phyloP scores from a whole-genome alignment of 108 stramenopile genomes.

The Cyclostephanos tholiformis region DNA sequence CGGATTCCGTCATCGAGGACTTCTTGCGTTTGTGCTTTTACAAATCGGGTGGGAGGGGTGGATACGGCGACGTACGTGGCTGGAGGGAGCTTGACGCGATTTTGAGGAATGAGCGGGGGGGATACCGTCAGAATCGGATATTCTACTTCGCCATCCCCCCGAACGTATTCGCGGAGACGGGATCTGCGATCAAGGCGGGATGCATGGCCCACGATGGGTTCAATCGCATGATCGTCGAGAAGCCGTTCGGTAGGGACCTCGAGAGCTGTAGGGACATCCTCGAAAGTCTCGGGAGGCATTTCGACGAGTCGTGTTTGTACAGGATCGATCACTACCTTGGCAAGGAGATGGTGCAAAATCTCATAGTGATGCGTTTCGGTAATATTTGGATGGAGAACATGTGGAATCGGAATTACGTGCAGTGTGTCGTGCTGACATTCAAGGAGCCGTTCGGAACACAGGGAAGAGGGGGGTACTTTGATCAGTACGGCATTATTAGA shows the following conservation, averaged over 20 bases:
- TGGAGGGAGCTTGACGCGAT: constrained; percentile 61
- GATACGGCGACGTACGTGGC: constrained; percentile 85
- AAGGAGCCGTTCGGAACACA: constrained; percentile 89
- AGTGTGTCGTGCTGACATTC: constrained; percentile 82
- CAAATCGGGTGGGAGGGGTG: constrained; percentile 46
- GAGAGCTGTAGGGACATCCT: constrained; percentile 72
- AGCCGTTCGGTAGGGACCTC: constrained; percentile 96
- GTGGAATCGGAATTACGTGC: constrained; percentile 76
- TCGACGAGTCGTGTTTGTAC: constrained; percentile 89
- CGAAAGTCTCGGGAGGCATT: constrained; percentile 53
- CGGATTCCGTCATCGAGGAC: constrained; percentile 54
- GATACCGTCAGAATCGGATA: constrained; percentile 60
- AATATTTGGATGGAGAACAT: constrained; percentile 93
- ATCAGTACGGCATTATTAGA: constrained; percentile 93
- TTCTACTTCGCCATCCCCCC: constrained; percentile 99
- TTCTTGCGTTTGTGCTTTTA: constrained; percentile 85
- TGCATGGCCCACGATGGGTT: constrained; percentile 84
- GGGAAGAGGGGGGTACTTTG: constrained; percentile 97
- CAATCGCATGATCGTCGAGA: constrained; percentile 95
- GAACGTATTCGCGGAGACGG: constrained; percentile 91
- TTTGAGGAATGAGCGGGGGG: constrained; percentile 28
- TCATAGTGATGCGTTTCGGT: constrained; percentile 89
- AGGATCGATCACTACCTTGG: constrained; percentile 99
- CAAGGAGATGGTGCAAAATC: constrained; percentile 99
- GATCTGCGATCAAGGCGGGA: constrained; percentile 69